Base-by-base conservation (phyloP, 2,329 filamentous ascomycete genomes). In the Ascochyta koolunga region DNA sequence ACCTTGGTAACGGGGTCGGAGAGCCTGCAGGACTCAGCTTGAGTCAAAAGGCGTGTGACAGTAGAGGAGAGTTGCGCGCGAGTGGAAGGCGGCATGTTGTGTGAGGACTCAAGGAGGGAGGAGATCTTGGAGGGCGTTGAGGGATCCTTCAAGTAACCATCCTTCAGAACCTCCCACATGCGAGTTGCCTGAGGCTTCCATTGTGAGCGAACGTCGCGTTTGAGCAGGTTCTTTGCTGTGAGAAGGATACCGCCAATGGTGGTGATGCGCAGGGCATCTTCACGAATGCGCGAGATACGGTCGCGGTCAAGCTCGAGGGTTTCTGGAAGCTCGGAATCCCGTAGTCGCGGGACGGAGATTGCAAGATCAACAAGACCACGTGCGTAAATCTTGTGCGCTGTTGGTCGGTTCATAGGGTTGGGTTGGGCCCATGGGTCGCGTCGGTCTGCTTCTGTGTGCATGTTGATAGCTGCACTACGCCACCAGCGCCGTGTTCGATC, bases 171-270 rank as follows among this genome's bases (percentile, higher is more conserved):
- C 1, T 83, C 77, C 78, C 89, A 85, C 60, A 93, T 84, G n/a
- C 89, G 85, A 2, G 80, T 78, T 0, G 89, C 88, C 73, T 93
- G 88, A 21, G 80, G 84, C 73, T 88, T 90, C 90, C 90, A 95
- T 18, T 88, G 86, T 11, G 84, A 83, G 38, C 90, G 86, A 3
- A 91, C 89, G 67, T 93, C 90, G 15, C 90, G 86, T 75, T 92
- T 93, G 27, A 95, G 82, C 7, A 93, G 79, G 63, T 92, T 93
- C 78, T 95, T 95, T 73, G 88, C 89, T 45, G 91, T 91, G 13
- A 93, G 77, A 24, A 93, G 78, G 41, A 93, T 88, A 0, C 89
- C 88, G 1, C 88, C 89, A 3, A 89, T 84, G 1, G 89, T 89
- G 19, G 90, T 84, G 63, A 93, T 87, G 38, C 86, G 83, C 39